Evolutionary conservation across 2,329 filamentous ascomycete species (phyloP), one percentile per base, ranked within the genome.

Genomic region (Alternaria longipes): DNA sequence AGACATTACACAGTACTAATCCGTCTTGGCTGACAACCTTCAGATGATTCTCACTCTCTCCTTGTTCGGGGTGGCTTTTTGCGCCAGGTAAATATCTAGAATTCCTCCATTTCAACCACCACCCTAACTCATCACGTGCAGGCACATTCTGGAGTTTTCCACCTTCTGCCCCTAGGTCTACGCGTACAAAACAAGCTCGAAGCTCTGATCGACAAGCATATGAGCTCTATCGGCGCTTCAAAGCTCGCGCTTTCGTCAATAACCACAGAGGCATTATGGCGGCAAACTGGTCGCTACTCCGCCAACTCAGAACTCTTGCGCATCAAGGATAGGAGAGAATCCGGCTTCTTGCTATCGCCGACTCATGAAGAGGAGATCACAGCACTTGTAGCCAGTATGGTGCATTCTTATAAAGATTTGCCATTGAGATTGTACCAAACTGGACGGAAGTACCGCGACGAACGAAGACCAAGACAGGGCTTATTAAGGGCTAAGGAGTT

Each of bases 361-460:
- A 99, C 95, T 0, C 95, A 99, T 64, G 95, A 99, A 74, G 95
- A 99, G 77, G 95, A 99, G 75, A 95, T 99, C 68, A 99, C 95
- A 0, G 82, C 85, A 0, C 82, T 99, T 3, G 91, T 97, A 2
- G 87, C 88, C 4, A 86, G 85, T 57, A 86, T 89, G 16, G 83
- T 94, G 1, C 88, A 89, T 42, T 97, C 94, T 1, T 94, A 97
- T 76, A 94, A 93, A 73, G 89, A 92, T 45, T 83, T 98, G 8
- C 95, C 95, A 0, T 77, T 98, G 24, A 87, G 93, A 44, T 81
- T 99, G 0, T 99, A 98, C 73, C 95, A 99, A 76, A 95, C 95
- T 50, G 90, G 92, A 30, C 87, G 94, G 47, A 99, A 99, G 79
- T 99, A 98, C 74, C 89, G 95, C 50, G 95, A 99, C 80, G 95